These are phyloP conservation scores for Pichia insulana DNA, from an alignment of 805 yeast species.

Conservation along the genomic window DNA sequence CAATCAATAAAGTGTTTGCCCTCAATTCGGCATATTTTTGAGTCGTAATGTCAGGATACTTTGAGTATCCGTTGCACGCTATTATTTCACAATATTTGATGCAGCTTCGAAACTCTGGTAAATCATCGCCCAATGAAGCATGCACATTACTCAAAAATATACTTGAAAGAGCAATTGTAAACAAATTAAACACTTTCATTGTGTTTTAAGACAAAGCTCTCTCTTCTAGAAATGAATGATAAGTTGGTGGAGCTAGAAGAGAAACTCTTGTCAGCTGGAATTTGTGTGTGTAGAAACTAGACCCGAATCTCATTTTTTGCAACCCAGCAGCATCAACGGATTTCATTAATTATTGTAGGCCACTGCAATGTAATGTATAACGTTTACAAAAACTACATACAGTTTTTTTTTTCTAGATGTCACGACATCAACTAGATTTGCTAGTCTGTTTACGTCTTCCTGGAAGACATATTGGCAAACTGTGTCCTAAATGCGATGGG, in stretches of 20 bases:
- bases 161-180: background rate
- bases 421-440: conserved; percentile 82
- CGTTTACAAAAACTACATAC: too few species aligned
- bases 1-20: conserved; percentile 27
- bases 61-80: conserved; percentile 21
- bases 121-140: conserved; percentile 55
- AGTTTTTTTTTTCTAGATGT: conserved; percentile 55
- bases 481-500: conserved; percentile 86
- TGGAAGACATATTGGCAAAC: conserved; percentile 58
- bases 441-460: conserved; percentile 80
- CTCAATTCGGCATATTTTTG: conserved; percentile 21
- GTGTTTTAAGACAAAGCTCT: too few species aligned
- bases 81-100: conserved; percentile 38
- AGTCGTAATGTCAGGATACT: conserved; percentile 17
- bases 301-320: too few species aligned
- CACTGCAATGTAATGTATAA: too few species aligned
- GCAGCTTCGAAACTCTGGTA: conserved; percentile 50
- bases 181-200: background rate
- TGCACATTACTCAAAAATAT: background rate
- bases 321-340: too few species aligned
- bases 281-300: too few species aligned
- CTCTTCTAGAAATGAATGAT: too few species aligned
- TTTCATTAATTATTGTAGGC: too few species aligned
- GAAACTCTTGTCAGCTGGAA: too few species aligned
- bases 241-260: too few species aligned